These are phyloP conservation scores for Westerdykella aurantiaca DNA, from an alignment of 2,329 filamentous ascomycete genomes.

Conservation along the genomic window DNA sequence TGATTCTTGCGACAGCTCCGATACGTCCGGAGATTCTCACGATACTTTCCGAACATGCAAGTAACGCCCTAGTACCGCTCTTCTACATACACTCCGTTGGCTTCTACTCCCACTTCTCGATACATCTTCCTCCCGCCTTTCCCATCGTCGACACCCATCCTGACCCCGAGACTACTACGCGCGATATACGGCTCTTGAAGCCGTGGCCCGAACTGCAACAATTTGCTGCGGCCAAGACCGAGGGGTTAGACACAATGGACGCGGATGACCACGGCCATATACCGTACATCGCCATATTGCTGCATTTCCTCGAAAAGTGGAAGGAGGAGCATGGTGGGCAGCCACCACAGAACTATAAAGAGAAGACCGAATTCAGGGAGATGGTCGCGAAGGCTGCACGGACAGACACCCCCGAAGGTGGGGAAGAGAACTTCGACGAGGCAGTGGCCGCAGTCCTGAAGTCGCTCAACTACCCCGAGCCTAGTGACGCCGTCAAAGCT, in stretches of 20 bases:
- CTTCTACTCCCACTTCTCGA: conserved; percentile 85
- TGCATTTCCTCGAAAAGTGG: conserved; percentile 80
- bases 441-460: conserved; percentile 83
- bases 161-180: conserved; percentile 67
- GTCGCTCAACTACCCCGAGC: conserved; percentile 63
- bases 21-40: conserved; percentile 49
- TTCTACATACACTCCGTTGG: conserved; percentile 84
- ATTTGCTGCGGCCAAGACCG: conserved; percentile 62
- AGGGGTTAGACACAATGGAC: conserved; percentile 62
- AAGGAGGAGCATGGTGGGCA: conserved; percentile 62
- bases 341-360: conserved; percentile 67
- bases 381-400: conserved; percentile 63
- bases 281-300: conserved; percentile 75
- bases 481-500: conserved; percentile 65
- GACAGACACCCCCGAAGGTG: conserved; percentile 70
- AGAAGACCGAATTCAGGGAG: conserved; percentile 78
- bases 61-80: conserved; percentile 61
- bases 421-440: conserved; percentile 96
- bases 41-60: conserved; percentile 47
- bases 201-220: conserved; percentile 78
- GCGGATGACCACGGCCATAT: conserved; percentile 86
- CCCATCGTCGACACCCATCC: conserved; percentile 96
- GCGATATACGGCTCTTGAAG: conserved; percentile 74
- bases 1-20: conserved; percentile 58
- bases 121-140: conserved; percentile 70